Percentiles rank a stretch among this genome's conserved stretches.
phyloP scores from a whole-genome alignment of 352 stramenopile genomes.

The Globisporangium paroecandrum region DNA sequence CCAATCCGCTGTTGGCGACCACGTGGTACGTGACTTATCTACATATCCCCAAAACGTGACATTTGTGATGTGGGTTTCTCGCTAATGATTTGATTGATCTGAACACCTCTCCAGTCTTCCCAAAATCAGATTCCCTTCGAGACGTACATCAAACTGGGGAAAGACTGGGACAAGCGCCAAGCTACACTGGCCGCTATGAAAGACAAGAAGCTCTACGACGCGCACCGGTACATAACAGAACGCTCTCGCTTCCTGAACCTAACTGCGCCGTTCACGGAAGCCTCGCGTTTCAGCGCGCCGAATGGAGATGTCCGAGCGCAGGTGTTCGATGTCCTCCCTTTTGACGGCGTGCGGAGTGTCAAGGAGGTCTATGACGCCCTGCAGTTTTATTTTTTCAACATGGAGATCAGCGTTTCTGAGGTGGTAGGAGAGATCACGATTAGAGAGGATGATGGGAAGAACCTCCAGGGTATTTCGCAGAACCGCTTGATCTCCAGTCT shows the following conservation, averaged over 20 bases:
- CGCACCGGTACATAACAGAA: neutral
- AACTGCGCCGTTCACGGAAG: neutral
- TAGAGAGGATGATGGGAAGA: constrained; percentile 38
- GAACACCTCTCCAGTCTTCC: neutral
- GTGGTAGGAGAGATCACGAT: constrained; percentile 41
- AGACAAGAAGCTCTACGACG: neutral
- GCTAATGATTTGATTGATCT: neutral
- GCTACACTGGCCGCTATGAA: neutral
- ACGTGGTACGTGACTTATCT: neutral
- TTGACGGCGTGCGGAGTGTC: constrained; percentile 20
- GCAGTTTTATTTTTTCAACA: constrained; percentile 34
- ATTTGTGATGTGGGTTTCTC: neutral
- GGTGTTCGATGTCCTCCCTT: neutral
- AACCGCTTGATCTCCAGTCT: constrained; percentile 20
- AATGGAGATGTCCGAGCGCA: neutral
- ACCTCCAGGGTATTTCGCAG: constrained; percentile 27
- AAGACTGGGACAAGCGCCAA: neutral
- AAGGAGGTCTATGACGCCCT: constrained; percentile 36
- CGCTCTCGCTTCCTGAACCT: neutral
- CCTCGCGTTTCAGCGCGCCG: neutral
- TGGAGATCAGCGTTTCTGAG: constrained; percentile 50
- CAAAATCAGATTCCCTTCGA: neutral
- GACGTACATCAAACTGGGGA: neutral
- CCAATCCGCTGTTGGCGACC: neutral
- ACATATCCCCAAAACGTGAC: neutral